phyloP scores from a whole-genome alignment of 2,329 filamentous ascomycete genomes.

The Bertia moriformis region DNA sequence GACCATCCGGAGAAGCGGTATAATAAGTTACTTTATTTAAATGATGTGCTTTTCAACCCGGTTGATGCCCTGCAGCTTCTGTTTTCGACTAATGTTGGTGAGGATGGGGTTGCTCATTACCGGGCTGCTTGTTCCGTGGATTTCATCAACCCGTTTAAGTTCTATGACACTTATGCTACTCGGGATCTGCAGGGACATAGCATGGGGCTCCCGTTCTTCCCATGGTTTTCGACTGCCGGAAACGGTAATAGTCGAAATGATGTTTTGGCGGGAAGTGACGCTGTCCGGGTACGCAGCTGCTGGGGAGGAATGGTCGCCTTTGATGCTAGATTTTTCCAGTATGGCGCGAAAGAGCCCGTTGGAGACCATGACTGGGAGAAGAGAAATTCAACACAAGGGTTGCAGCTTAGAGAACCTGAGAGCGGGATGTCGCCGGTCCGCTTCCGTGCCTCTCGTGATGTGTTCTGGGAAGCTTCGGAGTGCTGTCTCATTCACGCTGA shows the following conservation, averaged over 20 bases:
- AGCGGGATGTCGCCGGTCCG: constrained; percentile 25
- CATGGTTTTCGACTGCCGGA: constrained; percentile 44
- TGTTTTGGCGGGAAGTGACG: constrained; percentile 43
- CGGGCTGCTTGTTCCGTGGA: constrained; percentile 59
- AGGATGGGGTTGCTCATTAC: constrained; percentile 38
- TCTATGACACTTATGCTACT: constrained; percentile 63
- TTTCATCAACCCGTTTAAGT: constrained; percentile 51
- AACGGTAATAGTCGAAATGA: constrained; percentile 41
- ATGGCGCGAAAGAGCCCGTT: constrained; percentile 12
- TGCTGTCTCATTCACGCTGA: constrained; percentile 44
- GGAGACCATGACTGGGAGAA: constrained; percentile 17
- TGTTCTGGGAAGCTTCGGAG: constrained; percentile 50
- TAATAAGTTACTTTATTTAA: constrained; percentile 47
- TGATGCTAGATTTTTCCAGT: constrained; percentile 43
- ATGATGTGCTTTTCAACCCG: constrained; percentile 44
- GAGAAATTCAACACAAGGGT: constrained; percentile 18
- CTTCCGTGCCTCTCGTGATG: constrained; percentile 42
- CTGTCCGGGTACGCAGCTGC: constrained; percentile 58
- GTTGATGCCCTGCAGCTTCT: constrained; percentile 39
- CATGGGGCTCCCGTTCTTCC: constrained; percentile 51
- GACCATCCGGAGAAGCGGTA: constrained; percentile 24
- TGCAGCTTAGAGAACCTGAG: constrained; percentile 13
- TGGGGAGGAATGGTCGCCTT: constrained; percentile 67
- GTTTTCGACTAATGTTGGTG: constrained; percentile 41
- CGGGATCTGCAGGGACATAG: constrained; percentile 51